These are phyloP conservation scores for Voacanga thouarsii DNA, from an alignment of 257 asterid species.

Conservation along the genomic window DNA sequence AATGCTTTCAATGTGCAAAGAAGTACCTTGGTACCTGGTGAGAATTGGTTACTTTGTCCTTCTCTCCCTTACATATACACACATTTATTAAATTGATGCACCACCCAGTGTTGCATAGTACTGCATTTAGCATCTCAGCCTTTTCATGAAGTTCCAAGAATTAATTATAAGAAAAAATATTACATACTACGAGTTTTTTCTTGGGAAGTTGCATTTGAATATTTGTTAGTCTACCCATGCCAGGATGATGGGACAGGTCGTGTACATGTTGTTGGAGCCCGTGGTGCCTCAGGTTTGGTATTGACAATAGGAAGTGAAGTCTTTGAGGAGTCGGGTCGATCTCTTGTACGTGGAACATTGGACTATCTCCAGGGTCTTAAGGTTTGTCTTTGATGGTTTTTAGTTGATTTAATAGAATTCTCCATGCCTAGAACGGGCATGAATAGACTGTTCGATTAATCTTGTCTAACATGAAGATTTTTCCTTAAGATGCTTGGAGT, in stretches of 20 bases:
- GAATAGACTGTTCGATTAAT: slow-evolving; percentile 8
- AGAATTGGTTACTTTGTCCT: slow-evolving; percentile 26
- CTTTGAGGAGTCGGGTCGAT: slow-evolving; percentile 93
- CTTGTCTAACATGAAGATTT: slow-evolving; percentile 16
- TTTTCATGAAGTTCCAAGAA: neutral
- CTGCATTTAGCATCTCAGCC: neutral
- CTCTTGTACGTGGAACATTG: slow-evolving; percentile 91
- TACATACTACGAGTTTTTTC: neutral
- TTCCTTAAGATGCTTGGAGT: slow-evolving; percentile 91
- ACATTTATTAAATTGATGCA: neutral
- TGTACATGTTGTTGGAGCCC: slow-evolving; percentile 88
- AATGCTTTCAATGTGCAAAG: slow-evolving; percentile 96
- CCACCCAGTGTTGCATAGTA: neutral
- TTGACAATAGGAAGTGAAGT: slow-evolving; percentile 89
- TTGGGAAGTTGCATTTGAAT: neutral
- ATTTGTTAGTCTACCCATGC: neutral
- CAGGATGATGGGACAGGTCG: slow-evolving; percentile 96
- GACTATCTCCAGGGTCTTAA: slow-evolving; percentile 98
- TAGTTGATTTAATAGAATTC: neutral
- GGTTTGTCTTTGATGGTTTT: slow-evolving; percentile 39
- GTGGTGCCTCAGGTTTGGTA: slow-evolving; percentile 91
- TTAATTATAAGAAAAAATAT: neutral
- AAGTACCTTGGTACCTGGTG: slow-evolving; percentile 99
- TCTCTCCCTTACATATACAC: neutral
- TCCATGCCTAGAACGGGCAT: slow-evolving; percentile 4